Conservation (phyloP, 2,329 filamentous ascomycete species). For the Colletotrichum sp. region DNA sequence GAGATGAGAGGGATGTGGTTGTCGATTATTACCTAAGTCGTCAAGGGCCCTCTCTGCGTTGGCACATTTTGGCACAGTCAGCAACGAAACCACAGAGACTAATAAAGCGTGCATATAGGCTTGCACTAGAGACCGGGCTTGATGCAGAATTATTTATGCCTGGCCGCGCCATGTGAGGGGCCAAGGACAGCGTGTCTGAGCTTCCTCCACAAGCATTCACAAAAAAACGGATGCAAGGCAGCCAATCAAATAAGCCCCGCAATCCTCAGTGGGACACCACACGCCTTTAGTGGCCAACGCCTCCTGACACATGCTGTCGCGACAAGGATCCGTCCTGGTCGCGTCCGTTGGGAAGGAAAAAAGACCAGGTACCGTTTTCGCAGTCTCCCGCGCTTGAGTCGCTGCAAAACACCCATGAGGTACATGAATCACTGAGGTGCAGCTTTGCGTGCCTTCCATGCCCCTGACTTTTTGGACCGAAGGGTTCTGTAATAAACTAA, state of each 20-base stretch:
- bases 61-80: background rate
- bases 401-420: background rate
- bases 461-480: background rate
- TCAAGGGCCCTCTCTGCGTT: background rate
- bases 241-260: slow-evolving; percentile 18
- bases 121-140: background rate
- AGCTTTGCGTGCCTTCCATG: background rate
- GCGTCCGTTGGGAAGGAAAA: slow-evolving; percentile 11
- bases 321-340: slow-evolving; percentile 32
- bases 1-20: background rate
- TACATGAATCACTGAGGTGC: background rate
- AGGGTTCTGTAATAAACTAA: background rate
- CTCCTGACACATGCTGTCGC: slow-evolving; percentile 38
- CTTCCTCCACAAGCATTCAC: background rate
- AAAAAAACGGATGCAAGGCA: background rate
- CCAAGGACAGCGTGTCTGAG: slow-evolving; percentile 11
- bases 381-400: background rate
- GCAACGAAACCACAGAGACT: background rate
- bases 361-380: slow-evolving; percentile 3
- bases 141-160: slow-evolving; percentile 1
- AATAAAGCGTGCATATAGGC: background rate
- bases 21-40: background rate
- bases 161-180: background rate
- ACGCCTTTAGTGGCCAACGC: slow-evolving; percentile 21
- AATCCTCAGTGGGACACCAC: background rate